Base-by-base conservation (phyloP, 208 protist genomes). In the Leishmania amazonensis region DNA sequence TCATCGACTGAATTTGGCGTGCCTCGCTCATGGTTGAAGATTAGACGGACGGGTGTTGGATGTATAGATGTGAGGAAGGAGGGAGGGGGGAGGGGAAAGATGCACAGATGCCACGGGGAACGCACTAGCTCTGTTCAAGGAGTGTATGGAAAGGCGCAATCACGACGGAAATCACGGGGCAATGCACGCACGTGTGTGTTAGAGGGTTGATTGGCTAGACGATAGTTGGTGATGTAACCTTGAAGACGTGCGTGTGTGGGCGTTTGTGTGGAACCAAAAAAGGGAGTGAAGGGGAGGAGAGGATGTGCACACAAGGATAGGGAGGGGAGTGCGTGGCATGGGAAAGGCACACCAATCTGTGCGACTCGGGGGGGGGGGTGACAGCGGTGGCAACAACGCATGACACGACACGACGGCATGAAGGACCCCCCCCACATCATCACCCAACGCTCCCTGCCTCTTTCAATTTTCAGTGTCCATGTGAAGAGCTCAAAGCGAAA, bases 1-100 rank as follows among this genome's bases (percentile, higher is more conserved):
- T 97, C 96, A 98, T 98, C 82, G 90, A 93, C 91, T 97, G 93
- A 88, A 98, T 98, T 78, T 97, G 94, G 73, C 96, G 91, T 81
- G 88, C 90, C 85, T 97, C 93, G 86, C 90, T 96, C 93, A 97
- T 96, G 35, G 76, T 94, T 81, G 38, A 35, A 71, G 51, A 85
- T 79, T 75, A 76, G 53, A 75, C 1, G 35, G 42, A 28, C 4
- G 57, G 17, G 65, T 51, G 17, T 47, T 49, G 65, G 21, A 71
- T 71, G 7, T 5, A 47, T 71, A 45, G 38, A 47, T 47, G 38
- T 49, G 57, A 1, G 51, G 17, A 54, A 54, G 53, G 53, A n/a
- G 65, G 65, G 5, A 11, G 17, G n/a, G 21, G 40, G 40, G 40
- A 71, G 31, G 17, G 45, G 2, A n/a, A 24, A 13, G 13, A 51